phyloP scores from a whole-genome alignment of 1,284 basidiomycete genomes.

The Flammula alnicola region DNA sequence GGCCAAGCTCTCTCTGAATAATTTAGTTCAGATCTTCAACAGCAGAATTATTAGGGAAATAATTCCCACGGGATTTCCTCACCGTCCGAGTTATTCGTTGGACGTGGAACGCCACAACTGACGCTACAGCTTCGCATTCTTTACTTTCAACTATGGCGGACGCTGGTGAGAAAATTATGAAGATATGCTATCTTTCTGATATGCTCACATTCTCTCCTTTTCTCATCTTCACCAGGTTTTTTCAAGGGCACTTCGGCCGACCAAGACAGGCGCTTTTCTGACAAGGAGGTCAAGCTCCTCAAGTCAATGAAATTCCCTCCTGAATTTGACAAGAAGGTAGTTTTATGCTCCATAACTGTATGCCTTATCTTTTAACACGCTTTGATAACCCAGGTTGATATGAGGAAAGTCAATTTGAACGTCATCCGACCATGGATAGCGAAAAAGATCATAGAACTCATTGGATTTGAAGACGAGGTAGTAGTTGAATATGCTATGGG shows the following conservation, averaged over 20 bases:
- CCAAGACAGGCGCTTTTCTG: conserved; percentile 89
- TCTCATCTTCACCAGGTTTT: conserved; percentile 62
- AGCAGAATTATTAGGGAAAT: no score
- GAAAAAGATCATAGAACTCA: conserved; percentile 86
- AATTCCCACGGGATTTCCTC: no score
- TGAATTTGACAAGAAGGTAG: conserved; percentile 87
- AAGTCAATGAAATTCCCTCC: conserved; percentile 90
- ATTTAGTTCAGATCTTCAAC: no score
- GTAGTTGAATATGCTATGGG: conserved; percentile 96
- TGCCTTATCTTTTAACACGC: background rate
- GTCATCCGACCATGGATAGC: conserved; percentile 95
- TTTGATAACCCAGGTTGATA: conserved; percentile 73
- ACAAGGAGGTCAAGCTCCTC: conserved; percentile 92
- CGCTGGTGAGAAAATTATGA: conserved; percentile 48
- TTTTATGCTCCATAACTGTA: background rate
- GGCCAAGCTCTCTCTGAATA: conserved; percentile 33
- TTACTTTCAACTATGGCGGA: conserved; percentile 49
- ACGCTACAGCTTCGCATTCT: background rate
- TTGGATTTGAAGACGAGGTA: conserved; percentile 96
- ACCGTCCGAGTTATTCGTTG: no score
- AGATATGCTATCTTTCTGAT: conserved; percentile 31
- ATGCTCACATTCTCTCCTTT: conserved; percentile 30
- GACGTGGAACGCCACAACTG: background rate
- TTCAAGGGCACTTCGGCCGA: conserved; percentile 88
- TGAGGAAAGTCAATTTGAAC: conserved; percentile 90